Percentiles rank a stretch among this genome's conserved stretches.
These are phyloP conservation scores for Ramaria sp. DNA, from an alignment of 768 basidiomycete species.

Conservation along the genomic window DNA sequence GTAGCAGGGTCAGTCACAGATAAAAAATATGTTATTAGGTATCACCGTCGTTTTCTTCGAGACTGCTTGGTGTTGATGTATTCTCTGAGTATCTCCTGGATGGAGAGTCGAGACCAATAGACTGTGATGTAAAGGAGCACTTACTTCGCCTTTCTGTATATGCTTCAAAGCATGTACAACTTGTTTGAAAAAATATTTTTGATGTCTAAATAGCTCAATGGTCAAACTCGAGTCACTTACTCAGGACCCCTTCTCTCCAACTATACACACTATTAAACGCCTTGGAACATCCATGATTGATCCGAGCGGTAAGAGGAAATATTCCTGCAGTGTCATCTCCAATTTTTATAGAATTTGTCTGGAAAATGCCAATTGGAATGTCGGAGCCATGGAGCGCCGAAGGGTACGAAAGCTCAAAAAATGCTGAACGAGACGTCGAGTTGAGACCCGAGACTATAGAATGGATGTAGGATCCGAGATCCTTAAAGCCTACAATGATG, in stretches of 20 bases:
- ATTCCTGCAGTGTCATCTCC: conserved; percentile 38
- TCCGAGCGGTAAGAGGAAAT: conserved; percentile 54
- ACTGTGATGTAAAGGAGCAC: background rate
- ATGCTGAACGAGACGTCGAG: conserved; percentile 1
- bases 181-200: conserved; percentile 20
- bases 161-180: conserved; percentile 49
- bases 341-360: conserved; percentile 53
- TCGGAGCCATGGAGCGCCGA: conserved; percentile 21
- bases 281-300: conserved; percentile 59
- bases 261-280: conserved; percentile 58
- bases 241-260: conserved; percentile 17
- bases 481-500: background rate
- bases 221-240: background rate
- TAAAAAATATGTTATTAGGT: background rate
- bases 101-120: conserved; percentile 3
- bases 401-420: conserved; percentile 12
- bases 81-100: conserved; percentile 48
- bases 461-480: background rate
- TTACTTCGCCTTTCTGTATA: conserved; percentile 40
- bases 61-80: conserved; percentile 47
- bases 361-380: conserved; percentile 51
- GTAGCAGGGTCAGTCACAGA: background rate
- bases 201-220: background rate
- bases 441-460: conserved; percentile 1
- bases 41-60: conserved; percentile 41